Evolutionary conservation across 1,284 basidiomycete species (phyloP), one percentile per base, ranked within the genome.

Genomic region (Cerrena zonata): DNA sequence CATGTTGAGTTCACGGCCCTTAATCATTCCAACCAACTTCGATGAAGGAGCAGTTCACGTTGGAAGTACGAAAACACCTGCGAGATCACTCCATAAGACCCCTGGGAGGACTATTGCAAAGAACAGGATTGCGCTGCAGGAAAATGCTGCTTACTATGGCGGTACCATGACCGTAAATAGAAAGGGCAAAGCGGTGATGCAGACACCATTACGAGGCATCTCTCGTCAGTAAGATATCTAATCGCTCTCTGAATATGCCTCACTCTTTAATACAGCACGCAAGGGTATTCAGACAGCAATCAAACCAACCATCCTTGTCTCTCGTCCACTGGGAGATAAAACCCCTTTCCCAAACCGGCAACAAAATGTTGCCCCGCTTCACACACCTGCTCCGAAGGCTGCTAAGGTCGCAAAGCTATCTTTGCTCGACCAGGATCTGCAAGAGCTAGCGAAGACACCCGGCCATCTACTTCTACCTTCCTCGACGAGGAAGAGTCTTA

Each of bases 291-390:
- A 52, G 52, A 55, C 40, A 38, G 57, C 38, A n/a, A 49, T 43
- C 25, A 63, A 60, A 49, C 59, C 58, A 10, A 50, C 56, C 19
- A 44, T 59, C 19, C 56, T 59, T 3, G 45, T 56, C 39, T 52
- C 66, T 18, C 75, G 76, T 22, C 82, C 82, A 2, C 70, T 87
- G 5, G 73, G 65, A 23, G 78, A 80, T 62, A 79, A 77, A 61
- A 79, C 78, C 0, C 77, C 77, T 3, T 75, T 73, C 53, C 73
- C 72, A 5, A 88, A 88, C 61, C 79, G 84, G 25, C 58, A 65
- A 51, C 63, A 56, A 50, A 56, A 60, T 13, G 56, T 54, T 0
- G 47, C 49, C 13, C 58, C 57, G 2, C 53, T 65, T n/a, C 52
- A 52, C n/a, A 65, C 60, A 2, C 69, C 68, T 5, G 60, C 62